Percentiles rank a stretch among this genome's conserved stretches.
Evolutionary conservation across 2,329 filamentous ascomycete species (phyloP).

Genomic region (Alternaria consortialis): DNA sequence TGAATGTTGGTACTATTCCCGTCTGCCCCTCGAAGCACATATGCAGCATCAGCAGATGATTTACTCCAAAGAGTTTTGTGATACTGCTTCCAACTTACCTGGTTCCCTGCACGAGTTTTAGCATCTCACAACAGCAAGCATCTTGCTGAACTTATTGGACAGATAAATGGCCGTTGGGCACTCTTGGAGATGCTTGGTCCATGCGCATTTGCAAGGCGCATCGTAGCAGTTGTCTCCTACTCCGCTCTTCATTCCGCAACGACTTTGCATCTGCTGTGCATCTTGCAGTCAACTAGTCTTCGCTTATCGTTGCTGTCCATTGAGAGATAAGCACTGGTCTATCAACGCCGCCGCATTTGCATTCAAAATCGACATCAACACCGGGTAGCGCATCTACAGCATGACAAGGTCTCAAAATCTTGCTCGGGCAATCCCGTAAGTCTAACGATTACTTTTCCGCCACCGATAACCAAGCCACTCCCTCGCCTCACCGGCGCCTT

Average conservation of each 20-base stretch:
- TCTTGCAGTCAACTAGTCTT: not conserved
- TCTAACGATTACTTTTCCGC: conserved; percentile 14
- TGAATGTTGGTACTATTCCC: not conserved
- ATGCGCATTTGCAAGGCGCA: conserved; percentile 24
- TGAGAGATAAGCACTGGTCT: not conserved
- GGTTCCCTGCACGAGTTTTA: not conserved
- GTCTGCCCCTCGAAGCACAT: not conserved
- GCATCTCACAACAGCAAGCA: not conserved
- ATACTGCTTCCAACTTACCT: not conserved
- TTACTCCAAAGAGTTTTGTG: not conserved
- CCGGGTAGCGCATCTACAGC: not conserved
- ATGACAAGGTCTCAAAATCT: conserved; percentile 24
- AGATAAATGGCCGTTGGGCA: conserved; percentile 20
- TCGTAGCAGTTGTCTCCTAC: conserved; percentile 6
- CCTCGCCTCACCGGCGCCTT: conserved; percentile 21
- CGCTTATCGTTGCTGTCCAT: not conserved
- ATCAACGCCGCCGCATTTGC: not conserved
- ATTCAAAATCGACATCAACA: not conserved
- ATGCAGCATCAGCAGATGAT: conserved; percentile 4
- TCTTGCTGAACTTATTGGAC: not conserved
- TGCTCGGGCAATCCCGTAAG: conserved; percentile 36
- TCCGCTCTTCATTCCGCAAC: conserved; percentile 18
- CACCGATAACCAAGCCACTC: conserved; percentile 30
- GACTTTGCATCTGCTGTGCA: conserved; percentile 12
- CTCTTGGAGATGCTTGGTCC: conserved; percentile 17